phyloP scores from a whole-genome alignment of 2,329 filamentous ascomycete species.

The Lachnellula suecica region DNA sequence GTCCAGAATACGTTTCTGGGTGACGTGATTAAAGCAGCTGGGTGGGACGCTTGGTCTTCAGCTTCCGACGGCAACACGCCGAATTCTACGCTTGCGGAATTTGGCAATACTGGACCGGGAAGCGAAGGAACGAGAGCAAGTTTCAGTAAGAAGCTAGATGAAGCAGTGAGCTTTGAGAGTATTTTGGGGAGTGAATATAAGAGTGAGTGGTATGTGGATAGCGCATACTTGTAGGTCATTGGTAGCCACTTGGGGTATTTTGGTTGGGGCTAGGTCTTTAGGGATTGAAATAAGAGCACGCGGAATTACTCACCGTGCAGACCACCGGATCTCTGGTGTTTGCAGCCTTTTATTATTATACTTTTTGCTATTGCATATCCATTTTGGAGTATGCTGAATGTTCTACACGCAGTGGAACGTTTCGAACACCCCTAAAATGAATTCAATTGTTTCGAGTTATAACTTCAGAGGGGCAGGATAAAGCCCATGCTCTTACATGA shows the following conservation, averaged over 20 bases:
- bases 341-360: too few species aligned
- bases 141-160: slow-evolving; percentile 14
- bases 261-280: too few species aligned
- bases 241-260: neutral
- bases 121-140: slow-evolving; percentile 17
- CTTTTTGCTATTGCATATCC: too few species aligned
- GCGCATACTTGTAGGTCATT: slow-evolving; percentile 5
- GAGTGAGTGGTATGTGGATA: slow-evolving; percentile 22
- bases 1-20: slow-evolving; percentile 48
- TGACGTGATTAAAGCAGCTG: slow-evolving; percentile 47
- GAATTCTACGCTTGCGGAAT: slow-evolving; percentile 51
- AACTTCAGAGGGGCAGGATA: too few species aligned
- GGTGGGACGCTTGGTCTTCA: slow-evolving; percentile 50
- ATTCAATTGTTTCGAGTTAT: too few species aligned
- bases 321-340: too few species aligned
- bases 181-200: slow-evolving; percentile 13
- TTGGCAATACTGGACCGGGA: slow-evolving; percentile 49
- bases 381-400: too few species aligned
- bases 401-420: too few species aligned
- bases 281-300: too few species aligned
- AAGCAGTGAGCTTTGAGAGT: slow-evolving; percentile 9
- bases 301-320: too few species aligned
- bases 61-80: slow-evolving; percentile 39
- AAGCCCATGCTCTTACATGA: too few species aligned
- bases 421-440: too few species aligned